Base-by-base conservation (phyloP, 495 filamentous ascomycete species). In the Darksidea phi region DNA sequence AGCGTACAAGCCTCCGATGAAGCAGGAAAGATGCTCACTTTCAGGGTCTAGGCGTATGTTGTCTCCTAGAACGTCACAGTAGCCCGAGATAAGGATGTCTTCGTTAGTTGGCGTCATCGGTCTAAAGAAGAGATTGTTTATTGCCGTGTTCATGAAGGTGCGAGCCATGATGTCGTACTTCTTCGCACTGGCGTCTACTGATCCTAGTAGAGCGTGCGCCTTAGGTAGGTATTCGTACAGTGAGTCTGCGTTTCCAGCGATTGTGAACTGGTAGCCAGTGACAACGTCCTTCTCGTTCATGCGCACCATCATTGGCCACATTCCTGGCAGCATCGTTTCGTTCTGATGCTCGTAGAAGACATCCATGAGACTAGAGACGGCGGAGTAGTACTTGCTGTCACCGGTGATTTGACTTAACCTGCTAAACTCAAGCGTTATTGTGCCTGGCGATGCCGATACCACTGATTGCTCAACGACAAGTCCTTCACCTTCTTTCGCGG, bases 21-120 rank as follows among this genome's bases (percentile, higher is more conserved):
- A 87, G 68, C 84, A 87, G 21, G 79, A 79, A 3, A 86, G 74
- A 65, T 87, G 84, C 52, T 87, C 82, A 18, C 68, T 72, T 47
- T 73, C 67, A 15, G 72, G 70, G 34, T 80, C 72, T 1, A 80
- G 57, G 6, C 71, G 6, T 76, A 57, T 11, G 15, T 23, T 42
- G 10, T 50, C 37, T 4, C 28, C 48, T 1, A 48, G 38, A 2
- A 66, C 72, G 6, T 68, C 61, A 12, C 75, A 62, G 17, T 72
- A 60, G 23, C 74, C 72, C 10, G 70, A 63, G 21, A 74, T 70
- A 3, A 74, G 57, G 43, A 74, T 72, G 57, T 75, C 73, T 13
- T 64, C 67, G 25, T 70, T 67, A 38, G 62, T 61, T 0, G 73
- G 72, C 0, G 63, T 54, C 72, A 76, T 74, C 7, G 74, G 73